These are phyloP conservation scores for Aspergillus fischeri DNA, from an alignment of 2,329 filamentous ascomycete species.

Conservation along the genomic window DNA sequence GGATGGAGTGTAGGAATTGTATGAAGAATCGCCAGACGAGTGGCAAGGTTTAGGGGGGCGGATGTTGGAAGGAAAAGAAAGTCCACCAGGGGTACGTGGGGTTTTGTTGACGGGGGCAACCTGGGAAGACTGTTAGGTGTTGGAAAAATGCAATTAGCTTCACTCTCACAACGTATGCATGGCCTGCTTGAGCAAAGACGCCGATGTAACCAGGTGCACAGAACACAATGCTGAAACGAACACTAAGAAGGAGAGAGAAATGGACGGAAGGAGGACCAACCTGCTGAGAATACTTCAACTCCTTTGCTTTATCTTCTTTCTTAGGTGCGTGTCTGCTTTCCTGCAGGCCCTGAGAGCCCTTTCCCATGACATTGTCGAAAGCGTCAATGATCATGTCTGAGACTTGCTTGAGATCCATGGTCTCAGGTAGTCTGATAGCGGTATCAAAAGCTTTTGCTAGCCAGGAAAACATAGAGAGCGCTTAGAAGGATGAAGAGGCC, in stretches of 20 bases:
- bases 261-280: constrained; percentile 33
- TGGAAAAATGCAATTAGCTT: neutral
- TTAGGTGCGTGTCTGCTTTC: constrained; percentile 23
- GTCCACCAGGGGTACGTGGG: neutral
- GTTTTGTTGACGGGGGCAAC: constrained; percentile 1
- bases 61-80: neutral
- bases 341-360: constrained; percentile 7
- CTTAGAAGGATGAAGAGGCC: neutral
- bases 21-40: neutral
- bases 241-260: neutral
- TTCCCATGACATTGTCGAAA: constrained; percentile 10
- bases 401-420: constrained; percentile 8
- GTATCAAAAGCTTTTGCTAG: neutral
- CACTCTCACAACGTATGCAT: neutral
- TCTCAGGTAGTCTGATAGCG: neutral
- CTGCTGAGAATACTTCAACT: constrained; percentile 56
- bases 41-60: neutral
- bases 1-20: neutral
- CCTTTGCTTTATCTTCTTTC: constrained; percentile 40
- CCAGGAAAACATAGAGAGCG: neutral
- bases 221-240: neutral
- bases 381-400: constrained; percentile 10
- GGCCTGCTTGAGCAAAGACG: neutral
- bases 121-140: neutral
- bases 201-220: neutral